Evolutionary conservation across 495 filamentous ascomycete genomes (phyloP).

Genomic region (Annulohypoxylon moriforme): DNA sequence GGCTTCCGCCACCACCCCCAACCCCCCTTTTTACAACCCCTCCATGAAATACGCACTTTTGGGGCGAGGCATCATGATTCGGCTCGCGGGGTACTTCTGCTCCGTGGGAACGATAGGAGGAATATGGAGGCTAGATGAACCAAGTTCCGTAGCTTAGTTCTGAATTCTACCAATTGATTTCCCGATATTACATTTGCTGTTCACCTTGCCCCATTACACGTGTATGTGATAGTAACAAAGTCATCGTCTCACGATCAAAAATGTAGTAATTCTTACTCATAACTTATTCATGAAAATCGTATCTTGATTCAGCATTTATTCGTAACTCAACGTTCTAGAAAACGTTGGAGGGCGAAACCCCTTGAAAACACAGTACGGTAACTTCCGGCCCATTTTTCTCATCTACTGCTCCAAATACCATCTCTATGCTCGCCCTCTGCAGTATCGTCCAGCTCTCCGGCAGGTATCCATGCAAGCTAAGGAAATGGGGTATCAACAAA

Average conservation of each 20-base stretch:
- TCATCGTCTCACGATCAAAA: not conserved
- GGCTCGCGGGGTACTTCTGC: conserved; percentile 11
- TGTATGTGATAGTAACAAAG: not conserved
- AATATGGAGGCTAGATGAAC: conserved; percentile 26
- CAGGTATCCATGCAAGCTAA: conserved; percentile 30
- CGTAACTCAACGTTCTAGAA: not conserved
- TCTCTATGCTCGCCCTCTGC: not conserved
- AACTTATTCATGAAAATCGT: not conserved
- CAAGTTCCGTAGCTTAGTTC: conserved; percentile 36
- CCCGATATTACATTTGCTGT: not conserved
- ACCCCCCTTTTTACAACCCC: conserved; percentile 1
- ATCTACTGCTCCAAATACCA: conserved; percentile 3
- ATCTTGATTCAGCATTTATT: not conserved
- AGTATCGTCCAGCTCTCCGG: not conserved
- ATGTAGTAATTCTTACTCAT: not conserved
- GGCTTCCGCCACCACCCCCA: not conserved
- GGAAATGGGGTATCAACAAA: conserved; percentile 40
- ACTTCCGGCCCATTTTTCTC: not conserved
- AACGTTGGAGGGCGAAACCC: not conserved
- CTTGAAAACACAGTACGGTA: not conserved
- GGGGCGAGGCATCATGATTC: conserved; percentile 17
- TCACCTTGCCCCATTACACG: not conserved
- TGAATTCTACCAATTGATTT: conserved; percentile 37
- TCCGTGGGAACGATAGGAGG: conserved; percentile 7
- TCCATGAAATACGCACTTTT: conserved; percentile 4